A percentile compares a stretch with the other conserved stretches of the same genome.
Evolutionary conservation across 306 rosid species (phyloP).

Genomic region (Gynostemma pentaphyllum): DNA sequence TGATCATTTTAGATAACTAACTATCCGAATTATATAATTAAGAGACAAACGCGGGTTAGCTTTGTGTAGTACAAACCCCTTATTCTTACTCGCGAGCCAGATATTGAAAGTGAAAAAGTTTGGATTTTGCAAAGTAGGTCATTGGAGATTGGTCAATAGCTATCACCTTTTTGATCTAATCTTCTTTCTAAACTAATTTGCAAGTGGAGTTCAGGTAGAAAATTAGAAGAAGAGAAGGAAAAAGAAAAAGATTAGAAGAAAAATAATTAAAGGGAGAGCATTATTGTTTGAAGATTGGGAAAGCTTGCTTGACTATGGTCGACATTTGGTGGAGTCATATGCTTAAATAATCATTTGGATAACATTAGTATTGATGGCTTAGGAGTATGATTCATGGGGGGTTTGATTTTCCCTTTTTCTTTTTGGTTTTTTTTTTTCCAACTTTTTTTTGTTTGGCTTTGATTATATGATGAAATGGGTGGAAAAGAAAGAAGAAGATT

Average conservation of each 20-base stretch:
- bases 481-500: neutral
- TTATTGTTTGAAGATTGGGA: neutral
- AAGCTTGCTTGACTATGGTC: neutral
- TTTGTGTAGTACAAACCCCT: too few relatives aligned
- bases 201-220: slow-evolving; percentile 5
- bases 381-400: too few relatives aligned
- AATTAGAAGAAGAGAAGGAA: neutral
- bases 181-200: neutral
- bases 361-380: neutral
- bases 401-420: slow-evolving; percentile 6
- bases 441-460: neutral
- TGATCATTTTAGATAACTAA: too few relatives aligned
- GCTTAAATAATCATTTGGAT: slow-evolving; percentile 13
- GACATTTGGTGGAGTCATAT: slow-evolving; percentile 9
- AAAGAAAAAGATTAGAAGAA: neutral
- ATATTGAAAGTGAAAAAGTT: neutral
- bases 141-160: neutral
- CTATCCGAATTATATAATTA: too few relatives aligned
- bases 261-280: neutral
- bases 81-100: too few relatives aligned
- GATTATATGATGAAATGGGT: slow-evolving; percentile 1
- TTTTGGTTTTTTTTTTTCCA: slow-evolving; percentile 1
- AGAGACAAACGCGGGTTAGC: too few relatives aligned
- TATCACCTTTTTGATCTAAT: slow-evolving; percentile 3
- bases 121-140: neutral